A percentile compares a stretch with the other conserved stretches of the same genome.
Evolutionary conservation across 768 basidiomycete genomes (phyloP).

Genomic region (Auricularia heimuer): DNA sequence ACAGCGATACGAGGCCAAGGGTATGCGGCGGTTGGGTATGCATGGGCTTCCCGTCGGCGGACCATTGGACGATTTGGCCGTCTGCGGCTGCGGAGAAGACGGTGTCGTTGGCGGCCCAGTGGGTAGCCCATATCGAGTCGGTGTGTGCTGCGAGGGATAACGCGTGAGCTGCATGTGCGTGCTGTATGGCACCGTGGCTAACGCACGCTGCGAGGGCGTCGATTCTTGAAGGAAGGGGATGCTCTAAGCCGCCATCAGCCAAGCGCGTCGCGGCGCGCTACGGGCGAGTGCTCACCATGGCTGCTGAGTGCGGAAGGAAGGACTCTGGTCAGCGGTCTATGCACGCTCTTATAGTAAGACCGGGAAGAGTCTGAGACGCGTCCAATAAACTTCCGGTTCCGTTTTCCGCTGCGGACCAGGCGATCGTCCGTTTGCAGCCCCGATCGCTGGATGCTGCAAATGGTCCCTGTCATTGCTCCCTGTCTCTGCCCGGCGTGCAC

Average conservation of each 20-base stretch:
- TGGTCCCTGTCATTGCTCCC: not conserved
- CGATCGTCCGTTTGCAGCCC: not conserved
- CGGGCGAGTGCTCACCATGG: not conserved
- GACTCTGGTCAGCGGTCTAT: not conserved
- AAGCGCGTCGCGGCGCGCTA: not conserved
- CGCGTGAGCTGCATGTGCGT: constrained; percentile 2
- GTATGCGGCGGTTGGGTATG: constrained; percentile 62
- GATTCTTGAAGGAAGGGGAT: not conserved
- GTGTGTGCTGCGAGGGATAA: constrained; percentile 48
- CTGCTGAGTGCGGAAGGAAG: not conserved
- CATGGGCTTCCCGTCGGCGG: constrained; percentile 54
- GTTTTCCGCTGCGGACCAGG: too few relatives aligned
- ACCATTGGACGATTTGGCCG: constrained; percentile 66
- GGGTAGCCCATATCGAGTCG: constrained; percentile 70
- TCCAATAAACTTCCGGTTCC: not conserved
- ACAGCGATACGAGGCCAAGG: constrained; percentile 76
- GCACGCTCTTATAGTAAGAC: not conserved
- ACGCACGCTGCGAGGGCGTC: not conserved
- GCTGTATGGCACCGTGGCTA: not conserved
- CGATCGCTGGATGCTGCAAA: not conserved
- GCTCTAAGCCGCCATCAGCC: not conserved
- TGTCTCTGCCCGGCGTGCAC: too few relatives aligned
- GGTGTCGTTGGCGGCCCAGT: constrained; percentile 57
- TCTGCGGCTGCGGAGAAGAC: constrained; percentile 69
- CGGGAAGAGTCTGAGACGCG: not conserved